Evolutionary conservation across 164 flowering plant genomes (phyloP).

Genomic region (Tetrastigma voinierianum): DNA sequence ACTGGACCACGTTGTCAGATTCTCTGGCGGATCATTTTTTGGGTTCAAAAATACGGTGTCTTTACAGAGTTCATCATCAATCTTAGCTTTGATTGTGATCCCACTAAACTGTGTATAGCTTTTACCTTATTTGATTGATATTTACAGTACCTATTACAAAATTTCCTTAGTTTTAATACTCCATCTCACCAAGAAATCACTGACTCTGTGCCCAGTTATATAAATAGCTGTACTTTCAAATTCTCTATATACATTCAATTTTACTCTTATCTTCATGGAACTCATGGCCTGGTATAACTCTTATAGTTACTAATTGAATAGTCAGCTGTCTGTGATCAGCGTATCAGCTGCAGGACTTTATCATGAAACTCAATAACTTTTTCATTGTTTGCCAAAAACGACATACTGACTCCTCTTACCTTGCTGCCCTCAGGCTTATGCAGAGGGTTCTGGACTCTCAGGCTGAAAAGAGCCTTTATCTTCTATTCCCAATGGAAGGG

Average conservation of each 20-base stretch:
- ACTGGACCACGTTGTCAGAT: not conserved
- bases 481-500: conserved; percentile 51
- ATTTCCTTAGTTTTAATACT: not conserved
- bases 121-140: not conserved
- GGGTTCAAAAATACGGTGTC: not conserved
- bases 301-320: conserved; percentile 21
- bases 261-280: not conserved
- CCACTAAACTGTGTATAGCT: not conserved
- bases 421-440: conserved; percentile 71
- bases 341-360: conserved; percentile 53
- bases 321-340: conserved; percentile 78
- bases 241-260: not conserved
- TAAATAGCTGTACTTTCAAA: no score
- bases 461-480: conserved; percentile 64
- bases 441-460: conserved; percentile 31
- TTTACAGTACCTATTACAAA: not conserved
- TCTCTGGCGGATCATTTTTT: not conserved
- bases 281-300: not conserved
- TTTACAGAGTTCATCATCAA: not conserved
- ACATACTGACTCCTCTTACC: conserved; percentile 78
- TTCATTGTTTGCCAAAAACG: conserved; percentile 57
- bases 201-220: no score
- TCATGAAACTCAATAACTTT: conserved; percentile 59
- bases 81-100: not conserved
- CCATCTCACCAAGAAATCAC: not conserved